Percentiles rank a stretch among this genome's conserved stretches.
These are phyloP conservation scores for Penicillium concentricum DNA, from an alignment of 2,329 filamentous ascomycete genomes.

Conservation along the genomic window DNA sequence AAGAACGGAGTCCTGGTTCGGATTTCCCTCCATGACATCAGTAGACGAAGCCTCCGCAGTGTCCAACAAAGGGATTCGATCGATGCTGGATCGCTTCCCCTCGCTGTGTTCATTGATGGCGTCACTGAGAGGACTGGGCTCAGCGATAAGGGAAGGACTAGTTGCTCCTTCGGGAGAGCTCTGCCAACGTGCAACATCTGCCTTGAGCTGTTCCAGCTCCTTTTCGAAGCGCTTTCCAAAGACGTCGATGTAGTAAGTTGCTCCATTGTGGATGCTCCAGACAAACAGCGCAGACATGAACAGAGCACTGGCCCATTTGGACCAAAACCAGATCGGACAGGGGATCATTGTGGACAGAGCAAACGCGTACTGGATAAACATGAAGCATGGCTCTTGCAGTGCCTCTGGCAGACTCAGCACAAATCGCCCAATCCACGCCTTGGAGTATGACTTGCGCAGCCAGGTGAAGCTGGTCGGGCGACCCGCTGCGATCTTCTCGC, in stretches of 20 bases:
- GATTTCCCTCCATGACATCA: constrained; percentile 18
- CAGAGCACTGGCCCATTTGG: constrained; percentile 69
- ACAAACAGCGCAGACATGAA: constrained; percentile 84
- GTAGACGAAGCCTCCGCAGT: constrained; percentile 26
- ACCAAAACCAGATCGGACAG: constrained; percentile 93
- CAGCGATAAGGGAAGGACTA: constrained; percentile 32
- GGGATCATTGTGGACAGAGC: constrained; percentile 91
- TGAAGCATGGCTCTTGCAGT: constrained; percentile 87
- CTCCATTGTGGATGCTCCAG: constrained; percentile 96
- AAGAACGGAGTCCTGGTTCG: constrained; percentile 10
- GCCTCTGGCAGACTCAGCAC: constrained; percentile 73
- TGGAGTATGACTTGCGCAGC: constrained; percentile 87
- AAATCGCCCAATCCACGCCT: constrained; percentile 81
- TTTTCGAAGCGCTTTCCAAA: constrained; percentile 97
- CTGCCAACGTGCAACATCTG: constrained; percentile 89
- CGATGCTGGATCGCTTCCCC: constrained; percentile 28
- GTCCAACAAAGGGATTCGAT: constrained; percentile 40
- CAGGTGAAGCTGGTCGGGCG: constrained; percentile 96
- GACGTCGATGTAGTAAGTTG: constrained; percentile 96
- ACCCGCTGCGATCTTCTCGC: constrained; percentile 92
- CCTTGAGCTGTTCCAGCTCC: constrained; percentile 84
- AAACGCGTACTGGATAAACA: constrained; percentile 92
- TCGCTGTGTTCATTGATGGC: constrained; percentile 21
- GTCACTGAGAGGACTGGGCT: constrained; percentile 19
- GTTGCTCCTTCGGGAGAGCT: constrained; percentile 34